Evolutionary conservation across 75 land plant species (phyloP).

Genomic region (Sequoia sempervirens): DNA sequence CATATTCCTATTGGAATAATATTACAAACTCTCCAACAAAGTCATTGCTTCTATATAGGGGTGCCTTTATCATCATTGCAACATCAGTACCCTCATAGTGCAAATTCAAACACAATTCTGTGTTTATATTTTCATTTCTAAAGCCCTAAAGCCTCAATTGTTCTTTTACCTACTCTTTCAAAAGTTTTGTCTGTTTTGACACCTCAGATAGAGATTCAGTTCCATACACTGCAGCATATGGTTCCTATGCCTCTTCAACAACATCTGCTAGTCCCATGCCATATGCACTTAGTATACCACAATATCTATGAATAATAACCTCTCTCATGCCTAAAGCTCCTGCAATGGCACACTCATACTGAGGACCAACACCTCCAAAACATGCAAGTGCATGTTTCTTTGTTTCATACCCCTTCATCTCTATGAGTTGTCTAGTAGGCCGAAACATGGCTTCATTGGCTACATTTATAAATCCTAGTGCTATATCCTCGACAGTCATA

Average conservation of each 20-base stretch:
- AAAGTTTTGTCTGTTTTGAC: constrained; percentile 33
- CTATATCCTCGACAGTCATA: constrained; percentile 91
- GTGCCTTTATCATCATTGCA: constrained; percentile 75
- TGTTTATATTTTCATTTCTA: constrained; percentile 45
- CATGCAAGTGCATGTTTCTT: constrained; percentile 90
- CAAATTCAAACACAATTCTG: constrained; percentile 76
- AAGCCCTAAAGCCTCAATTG: constrained; percentile 75
- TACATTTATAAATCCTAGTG: constrained; percentile 91
- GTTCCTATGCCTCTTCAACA: constrained; percentile 95
- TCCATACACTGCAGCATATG: constrained; percentile 78
- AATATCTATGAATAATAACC: constrained; percentile 82
- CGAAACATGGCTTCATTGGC: constrained; percentile 99
- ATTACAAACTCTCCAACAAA: constrained; percentile 70
- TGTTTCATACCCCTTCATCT: constrained; percentile 98
- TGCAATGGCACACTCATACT: constrained; percentile 98
- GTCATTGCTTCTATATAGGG: constrained; percentile 38
- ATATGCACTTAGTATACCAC: constrained; percentile 97
- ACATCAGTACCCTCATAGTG: constrained; percentile 97
- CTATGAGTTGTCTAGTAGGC: constrained; percentile 91
- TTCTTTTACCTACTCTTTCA: constrained; percentile 52
- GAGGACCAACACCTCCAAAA: constrained; percentile 99
- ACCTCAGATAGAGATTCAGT: constrained; percentile 63
- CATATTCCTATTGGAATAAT: constrained; percentile 85
- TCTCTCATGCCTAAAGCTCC: constrained; percentile 90
- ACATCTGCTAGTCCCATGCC: constrained; percentile 99